phyloP scores from a whole-genome alignment of 1,139 yeast genomes.

The Tardiomyces blankii region DNA sequence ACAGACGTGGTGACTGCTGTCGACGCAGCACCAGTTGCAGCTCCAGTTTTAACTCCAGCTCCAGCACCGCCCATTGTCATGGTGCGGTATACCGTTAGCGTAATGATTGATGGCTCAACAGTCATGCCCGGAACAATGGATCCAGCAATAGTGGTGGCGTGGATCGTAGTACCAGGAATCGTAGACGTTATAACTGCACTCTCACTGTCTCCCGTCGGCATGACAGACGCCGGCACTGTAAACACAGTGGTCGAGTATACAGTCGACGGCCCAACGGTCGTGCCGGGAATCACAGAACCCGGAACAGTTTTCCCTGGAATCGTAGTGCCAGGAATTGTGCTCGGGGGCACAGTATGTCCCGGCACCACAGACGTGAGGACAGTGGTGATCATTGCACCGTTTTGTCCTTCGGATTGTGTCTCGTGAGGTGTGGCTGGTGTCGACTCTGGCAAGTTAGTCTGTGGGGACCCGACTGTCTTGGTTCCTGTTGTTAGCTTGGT shows the following conservation, averaged over 20 bases:
- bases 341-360: background rate
- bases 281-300: slow-evolving; percentile 13
- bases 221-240: background rate
- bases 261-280: slow-evolving; percentile 11
- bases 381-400: too few species aligned
- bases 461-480: too few species aligned
- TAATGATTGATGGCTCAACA: too few species aligned
- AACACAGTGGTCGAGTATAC: slow-evolving; percentile 4
- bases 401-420: too few species aligned
- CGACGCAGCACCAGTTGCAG: background rate
- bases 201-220: background rate
- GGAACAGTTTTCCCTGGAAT: slow-evolving; percentile 8
- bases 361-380: too few species aligned
- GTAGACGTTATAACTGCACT: slow-evolving; percentile 2
- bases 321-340: slow-evolving; percentile 5
- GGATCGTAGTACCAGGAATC: slow-evolving; percentile 5
- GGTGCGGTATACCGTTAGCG: slow-evolving; percentile 3
- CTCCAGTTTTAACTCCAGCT: too few species aligned
- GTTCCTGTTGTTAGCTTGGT: too few species aligned
- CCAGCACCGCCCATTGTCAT: slow-evolving; percentile 1
- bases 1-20: too few species aligned
- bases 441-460: too few species aligned
- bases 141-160: slow-evolving; percentile 6
- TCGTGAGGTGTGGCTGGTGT: too few species aligned
- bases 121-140: too few species aligned